Percentiles rank a stretch among this genome's conserved stretches.
Evolutionary conservation across 129 eudicot genomes (phyloP).

Genomic region (Ambrosia trifida): DNA sequence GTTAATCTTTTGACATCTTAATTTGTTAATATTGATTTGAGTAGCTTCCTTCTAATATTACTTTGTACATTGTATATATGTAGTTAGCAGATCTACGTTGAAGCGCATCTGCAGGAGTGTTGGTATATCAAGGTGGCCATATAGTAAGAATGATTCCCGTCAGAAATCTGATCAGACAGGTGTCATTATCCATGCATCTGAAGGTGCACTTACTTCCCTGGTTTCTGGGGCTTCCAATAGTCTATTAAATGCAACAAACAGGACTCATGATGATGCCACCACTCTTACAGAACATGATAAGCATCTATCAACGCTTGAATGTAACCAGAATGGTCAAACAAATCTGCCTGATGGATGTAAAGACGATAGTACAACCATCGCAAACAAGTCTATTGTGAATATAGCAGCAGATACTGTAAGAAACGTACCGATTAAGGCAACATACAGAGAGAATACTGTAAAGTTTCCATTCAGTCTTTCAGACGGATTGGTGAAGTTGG

Average conservation of each 20-base stretch:
- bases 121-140: not conserved
- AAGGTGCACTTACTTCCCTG: not conserved
- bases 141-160: not conserved
- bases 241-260: not conserved
- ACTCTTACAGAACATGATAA: not conserved
- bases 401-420: not conserved
- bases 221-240: not conserved
- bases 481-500: slow-evolving; percentile 21
- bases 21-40: not conserved
- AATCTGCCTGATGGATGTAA: not conserved
- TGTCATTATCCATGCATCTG: not conserved
- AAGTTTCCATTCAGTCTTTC: slow-evolving; percentile 5
- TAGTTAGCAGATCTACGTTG: not conserved
- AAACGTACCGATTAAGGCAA: not conserved
- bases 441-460: slow-evolving; percentile 6
- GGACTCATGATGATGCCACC: not conserved
- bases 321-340: not conserved
- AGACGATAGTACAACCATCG: not conserved
- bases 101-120: not conserved
- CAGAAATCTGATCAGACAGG: not conserved
- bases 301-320: not conserved
- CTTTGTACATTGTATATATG: not conserved
- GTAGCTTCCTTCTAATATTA: not conserved
- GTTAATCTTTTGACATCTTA: not conserved
- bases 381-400: not conserved